Base-by-base conservation (phyloP, 805 yeast species). In the Metschnikowia santaceciliae region DNA sequence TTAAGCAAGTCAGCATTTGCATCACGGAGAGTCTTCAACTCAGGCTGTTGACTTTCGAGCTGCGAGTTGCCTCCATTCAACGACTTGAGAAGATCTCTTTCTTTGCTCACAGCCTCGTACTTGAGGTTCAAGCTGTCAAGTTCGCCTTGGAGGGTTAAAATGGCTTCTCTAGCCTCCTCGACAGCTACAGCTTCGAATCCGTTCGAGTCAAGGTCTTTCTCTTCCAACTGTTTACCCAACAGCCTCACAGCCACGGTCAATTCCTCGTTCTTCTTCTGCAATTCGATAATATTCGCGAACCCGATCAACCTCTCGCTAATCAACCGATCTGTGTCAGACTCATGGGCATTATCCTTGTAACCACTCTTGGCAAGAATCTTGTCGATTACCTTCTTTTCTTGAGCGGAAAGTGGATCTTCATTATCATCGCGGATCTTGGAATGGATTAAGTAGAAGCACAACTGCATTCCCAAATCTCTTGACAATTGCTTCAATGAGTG, bases 381-480 rank as follows among this genome's bases (percentile, higher is more conserved):
- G 20, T 80, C 81, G 23, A 90, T 75, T 23, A 84, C 83, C n/a
- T 72, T 73, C 55, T 78, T 77, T 60, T 92, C 97, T 13, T 79
- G 79, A 0, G 74, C 66, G 4, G 86, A 78, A 35, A 92, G 69
- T 7, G 92, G 88, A 37, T 71, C 73, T 35, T 80, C 80, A n/a
- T 79, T 71, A 46, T 75, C 76, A 11, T 77, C 79, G 42, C 82
- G 76, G 1, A 86, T 70, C 30, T 82, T 75, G 1, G 88, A 74
- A 61, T 87, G 89, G 14, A 86, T 78, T 36, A 92, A 73, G 35
- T 90, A 74, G 45, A 76, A 78, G 57, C 88, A 89, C n/a, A 94
- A 78, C 64, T 92, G 98, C 40, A 83, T 81, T 6, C 95, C 88
- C 37, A 92, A 70, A 61, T 92, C 97, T 30, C 76, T 69, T 40